A percentile compares a stretch with the other conserved stretches of the same genome.
These are phyloP conservation scores for Dimargaris xerosporica DNA, from an alignment of 192 early-diverging fungal species.

Conservation along the genomic window DNA sequence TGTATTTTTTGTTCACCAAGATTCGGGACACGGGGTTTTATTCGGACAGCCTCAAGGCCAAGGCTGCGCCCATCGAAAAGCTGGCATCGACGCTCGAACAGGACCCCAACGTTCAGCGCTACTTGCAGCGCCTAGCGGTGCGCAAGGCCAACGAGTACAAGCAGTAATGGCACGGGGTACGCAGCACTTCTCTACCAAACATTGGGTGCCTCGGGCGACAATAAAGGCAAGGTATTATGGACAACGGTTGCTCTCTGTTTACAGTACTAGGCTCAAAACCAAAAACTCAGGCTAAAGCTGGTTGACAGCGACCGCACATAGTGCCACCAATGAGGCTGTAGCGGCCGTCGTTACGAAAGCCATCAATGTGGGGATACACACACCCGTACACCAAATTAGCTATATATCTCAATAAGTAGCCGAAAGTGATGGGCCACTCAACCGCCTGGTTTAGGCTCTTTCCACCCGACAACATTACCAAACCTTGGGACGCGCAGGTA, in stretches of 20 bases:
- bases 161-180: neutral
- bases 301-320: slow-evolving; percentile 56
- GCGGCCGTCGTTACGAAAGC: no score
- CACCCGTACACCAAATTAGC: no score
- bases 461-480: no score
- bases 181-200: neutral
- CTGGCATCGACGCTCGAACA: neutral
- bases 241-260: neutral
- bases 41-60: neutral
- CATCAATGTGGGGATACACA: no score
- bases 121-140: neutral
- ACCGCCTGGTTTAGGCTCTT: no score
- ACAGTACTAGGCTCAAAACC: slow-evolving; percentile 42
- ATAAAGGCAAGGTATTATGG: neutral
- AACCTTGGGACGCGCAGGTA: no score
- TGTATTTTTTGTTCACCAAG: neutral
- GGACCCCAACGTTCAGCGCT: neutral
- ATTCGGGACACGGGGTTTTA: neutral
- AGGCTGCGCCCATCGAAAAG: no score
- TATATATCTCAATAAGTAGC: no score
- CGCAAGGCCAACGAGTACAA: neutral
- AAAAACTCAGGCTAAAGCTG: slow-evolving; percentile 79
- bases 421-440: no score
- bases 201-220: neutral
- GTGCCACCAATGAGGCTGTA: slow-evolving; percentile 76